phyloP scores from a whole-genome alignment of 208 protist species.

The Strigomonas oncopelti region DNA sequence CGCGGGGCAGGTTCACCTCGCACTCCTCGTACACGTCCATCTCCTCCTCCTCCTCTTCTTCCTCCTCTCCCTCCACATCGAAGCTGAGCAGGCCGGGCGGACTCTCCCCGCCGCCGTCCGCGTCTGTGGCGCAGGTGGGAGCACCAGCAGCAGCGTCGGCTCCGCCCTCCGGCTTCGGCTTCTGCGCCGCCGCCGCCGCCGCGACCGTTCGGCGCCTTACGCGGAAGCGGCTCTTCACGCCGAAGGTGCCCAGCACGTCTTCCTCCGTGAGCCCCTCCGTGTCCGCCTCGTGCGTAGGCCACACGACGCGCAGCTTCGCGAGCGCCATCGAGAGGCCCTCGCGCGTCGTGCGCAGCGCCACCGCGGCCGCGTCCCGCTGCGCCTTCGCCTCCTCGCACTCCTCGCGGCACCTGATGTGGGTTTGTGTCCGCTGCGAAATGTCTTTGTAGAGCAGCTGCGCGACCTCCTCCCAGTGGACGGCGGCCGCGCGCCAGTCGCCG shows the following conservation, averaged over 20 bases:
- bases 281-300: conserved; percentile 73
- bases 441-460: conserved; percentile 85
- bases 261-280: conserved; percentile 55
- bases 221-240: conserved; percentile 24
- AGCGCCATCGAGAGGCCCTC: conserved; percentile 50
- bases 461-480: conserved; percentile 83
- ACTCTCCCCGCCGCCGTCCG: neutral
- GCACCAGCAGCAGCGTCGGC: neutral
- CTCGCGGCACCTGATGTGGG: conserved; percentile 70
- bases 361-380: conserved; percentile 48
- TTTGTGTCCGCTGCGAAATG: conserved; percentile 65
- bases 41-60: conserved; percentile 10
- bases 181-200: conserved; percentile 16
- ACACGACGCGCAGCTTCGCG: conserved; percentile 80
- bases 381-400: conserved; percentile 84
- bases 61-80: conserved; percentile 1
- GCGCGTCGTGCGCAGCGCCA: conserved; percentile 36
- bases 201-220: conserved; percentile 18
- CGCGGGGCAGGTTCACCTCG: conserved; percentile 29
- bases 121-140: neutral
- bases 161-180: conserved; percentile 8
- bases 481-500: conserved; percentile 51
- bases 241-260: conserved; percentile 62
- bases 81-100: neutral
- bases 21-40: conserved; percentile 21